These are phyloP conservation scores for Bacidia gigantensis DNA, from an alignment of 495 filamentous ascomycete genomes.

Conservation along the genomic window DNA sequence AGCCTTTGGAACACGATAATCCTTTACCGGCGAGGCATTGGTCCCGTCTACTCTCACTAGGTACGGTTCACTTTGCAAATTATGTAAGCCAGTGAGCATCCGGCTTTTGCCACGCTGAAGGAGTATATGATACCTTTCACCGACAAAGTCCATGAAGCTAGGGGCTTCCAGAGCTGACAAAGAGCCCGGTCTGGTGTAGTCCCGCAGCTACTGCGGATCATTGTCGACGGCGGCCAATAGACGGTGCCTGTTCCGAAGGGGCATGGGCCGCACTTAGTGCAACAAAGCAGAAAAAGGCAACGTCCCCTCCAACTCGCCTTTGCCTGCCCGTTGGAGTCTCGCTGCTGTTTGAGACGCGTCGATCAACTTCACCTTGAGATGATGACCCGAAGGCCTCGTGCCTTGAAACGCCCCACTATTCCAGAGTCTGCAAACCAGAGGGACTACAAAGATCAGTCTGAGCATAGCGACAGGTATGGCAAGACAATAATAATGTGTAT, in stretches of 20 bases:
- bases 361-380: neutral
- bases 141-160: neutral
- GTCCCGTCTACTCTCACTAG: neutral
- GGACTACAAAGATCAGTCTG: no score
- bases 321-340: neutral
- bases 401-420: neutral
- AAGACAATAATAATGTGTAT: no score
- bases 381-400: neutral
- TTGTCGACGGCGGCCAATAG: neutral
- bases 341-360: neutral
- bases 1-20: neutral
- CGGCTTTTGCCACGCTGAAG: no score
- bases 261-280: neutral
- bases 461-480: no score
- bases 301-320: neutral
- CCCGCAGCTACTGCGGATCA: neutral
- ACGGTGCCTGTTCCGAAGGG: neutral
- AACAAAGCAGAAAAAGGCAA: neutral
- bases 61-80: no score
- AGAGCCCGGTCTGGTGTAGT: neutral
- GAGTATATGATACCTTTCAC: no score
- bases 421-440: no score
- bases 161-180: neutral
- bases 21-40: neutral
- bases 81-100: no score